Evolutionary conservation across 208 protist genomes (phyloP).

Genomic region (Acanthamoeba culbertsoni): DNA sequence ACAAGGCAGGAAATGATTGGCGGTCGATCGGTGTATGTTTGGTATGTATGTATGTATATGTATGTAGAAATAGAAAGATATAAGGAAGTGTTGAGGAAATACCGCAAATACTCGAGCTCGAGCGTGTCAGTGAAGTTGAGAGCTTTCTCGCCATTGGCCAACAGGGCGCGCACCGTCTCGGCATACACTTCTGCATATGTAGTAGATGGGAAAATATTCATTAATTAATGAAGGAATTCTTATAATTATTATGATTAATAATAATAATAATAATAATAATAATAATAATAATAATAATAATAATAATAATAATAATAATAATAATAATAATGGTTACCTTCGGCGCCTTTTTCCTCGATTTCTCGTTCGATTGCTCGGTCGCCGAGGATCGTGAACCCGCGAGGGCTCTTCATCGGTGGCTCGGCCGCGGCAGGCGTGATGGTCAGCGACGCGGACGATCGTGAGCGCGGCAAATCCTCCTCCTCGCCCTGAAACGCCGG

Average conservation of each 20-base stretch:
- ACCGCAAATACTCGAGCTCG: constrained; percentile 37
- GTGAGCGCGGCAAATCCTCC: not conserved
- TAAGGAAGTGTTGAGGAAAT: not conserved
- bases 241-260: not conserved
- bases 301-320: not conserved
- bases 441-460: not conserved
- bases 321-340: not conserved
- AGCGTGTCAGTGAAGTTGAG: constrained; percentile 42
- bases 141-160: not conserved
- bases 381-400: constrained; percentile 8
- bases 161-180: not conserved
- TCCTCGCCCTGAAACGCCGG: constrained; percentile 43
- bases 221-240: not conserved
- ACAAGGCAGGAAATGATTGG: no score
- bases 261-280: not conserved
- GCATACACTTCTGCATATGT: not conserved
- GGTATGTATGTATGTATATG: no score
- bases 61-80: no score
- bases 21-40: no score
- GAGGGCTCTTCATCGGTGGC: not conserved
- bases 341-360: not conserved
- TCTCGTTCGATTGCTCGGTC: not conserved
- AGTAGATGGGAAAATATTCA: not conserved
- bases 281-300: not conserved
- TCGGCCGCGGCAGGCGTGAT: not conserved